phyloP scores from a whole-genome alignment of 768 basidiomycete species.

The Boletus reticuloceps region DNA sequence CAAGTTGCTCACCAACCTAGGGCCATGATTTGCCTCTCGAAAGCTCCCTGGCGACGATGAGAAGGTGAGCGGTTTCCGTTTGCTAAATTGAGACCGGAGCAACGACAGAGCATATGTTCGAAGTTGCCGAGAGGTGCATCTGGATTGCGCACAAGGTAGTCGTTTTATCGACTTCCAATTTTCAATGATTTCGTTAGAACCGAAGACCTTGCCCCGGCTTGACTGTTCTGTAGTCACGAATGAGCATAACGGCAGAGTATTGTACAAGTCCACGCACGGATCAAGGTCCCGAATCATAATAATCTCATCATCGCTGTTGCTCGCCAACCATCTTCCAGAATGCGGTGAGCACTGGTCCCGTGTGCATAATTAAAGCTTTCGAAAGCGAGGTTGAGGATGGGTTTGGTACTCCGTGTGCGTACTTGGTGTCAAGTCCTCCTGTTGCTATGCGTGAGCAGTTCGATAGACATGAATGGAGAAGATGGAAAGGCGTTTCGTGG shows the following conservation, averaged over 20 bases:
- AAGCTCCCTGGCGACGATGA: slow-evolving; percentile 92
- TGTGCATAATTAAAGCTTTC: slow-evolving; percentile 78
- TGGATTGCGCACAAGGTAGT: no score
- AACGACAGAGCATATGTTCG: no score
- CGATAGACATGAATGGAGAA: slow-evolving; percentile 91
- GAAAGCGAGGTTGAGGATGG: slow-evolving; percentile 73
- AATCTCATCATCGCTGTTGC: slow-evolving; percentile 93
- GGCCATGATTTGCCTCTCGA: slow-evolving; percentile 93
- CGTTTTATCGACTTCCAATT: slow-evolving; percentile 81
- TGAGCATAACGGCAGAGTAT: not conserved
- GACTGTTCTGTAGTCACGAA: slow-evolving; percentile 36
- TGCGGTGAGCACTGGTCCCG: slow-evolving; percentile 86
- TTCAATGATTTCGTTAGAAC: slow-evolving; percentile 77
- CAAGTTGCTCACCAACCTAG: slow-evolving; percentile 75
- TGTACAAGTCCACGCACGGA: slow-evolving; percentile 57
- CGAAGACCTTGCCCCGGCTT: slow-evolving; percentile 86
- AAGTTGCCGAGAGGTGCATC: no score
- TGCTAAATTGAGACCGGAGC: slow-evolving; percentile 54
- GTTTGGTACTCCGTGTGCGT: slow-evolving; percentile 95
- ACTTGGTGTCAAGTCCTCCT: slow-evolving; percentile 92
- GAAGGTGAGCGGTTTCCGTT: slow-evolving; percentile 84
- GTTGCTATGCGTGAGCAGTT: slow-evolving; percentile 97
- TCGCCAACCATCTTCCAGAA: slow-evolving; percentile 93
- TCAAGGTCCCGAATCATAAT: slow-evolving; percentile 98
- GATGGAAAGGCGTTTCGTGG: slow-evolving; percentile 71